Evolutionary conservation across 371 early-diverging fungal species (phyloP), one percentile per base, ranked within the genome.

Genomic region (Nematocida displodere): DNA sequence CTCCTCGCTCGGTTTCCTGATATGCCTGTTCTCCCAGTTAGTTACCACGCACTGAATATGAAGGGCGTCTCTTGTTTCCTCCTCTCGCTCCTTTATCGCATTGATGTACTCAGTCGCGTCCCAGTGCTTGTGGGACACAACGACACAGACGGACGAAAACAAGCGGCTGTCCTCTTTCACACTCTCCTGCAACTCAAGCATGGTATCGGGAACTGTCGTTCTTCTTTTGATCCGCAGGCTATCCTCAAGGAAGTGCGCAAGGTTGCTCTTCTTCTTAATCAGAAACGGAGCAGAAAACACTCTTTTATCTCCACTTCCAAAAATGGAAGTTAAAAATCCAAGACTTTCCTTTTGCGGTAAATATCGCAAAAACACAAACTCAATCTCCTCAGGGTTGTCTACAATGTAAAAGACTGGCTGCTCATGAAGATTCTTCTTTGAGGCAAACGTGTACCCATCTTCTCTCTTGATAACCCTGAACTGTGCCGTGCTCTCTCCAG

Each of bases 11-110:
- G 17, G 40, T 22, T 47, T n/a, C 29, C 62, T n/a, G 7, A 31
- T 28, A 26, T 34, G 15, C 33, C 20, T 31, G 52, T 48, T 71
- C 48, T 71, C 75, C 75, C 75, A 71, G 54, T 71, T 58, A 1
- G 68, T 71, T 4, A 71, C 28, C 20, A 71, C 75, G 33, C 75
- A 71, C 47, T 71, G 75, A 1, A 71, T 39, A 36, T 71, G 75
- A 7, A 47, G 26, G 11, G 34, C 36, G 28, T 71, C 75, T 49
- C 52, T 71, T 2, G 44, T 15, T 15, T 71, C 46, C 24, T 58
- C 26, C 75, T 71, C 61, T 53, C 62, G 48, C 33, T 61, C 44
- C 24, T 71, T 71, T 15, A 71, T 59, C 17, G 28, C 48, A 29
- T 49, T 49, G 22, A 61, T 47, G 34, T 71, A 56, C 36, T 17